phyloP scores from a whole-genome alignment of 352 stramenopile genomes.

The Phytophthora palmivora region DNA sequence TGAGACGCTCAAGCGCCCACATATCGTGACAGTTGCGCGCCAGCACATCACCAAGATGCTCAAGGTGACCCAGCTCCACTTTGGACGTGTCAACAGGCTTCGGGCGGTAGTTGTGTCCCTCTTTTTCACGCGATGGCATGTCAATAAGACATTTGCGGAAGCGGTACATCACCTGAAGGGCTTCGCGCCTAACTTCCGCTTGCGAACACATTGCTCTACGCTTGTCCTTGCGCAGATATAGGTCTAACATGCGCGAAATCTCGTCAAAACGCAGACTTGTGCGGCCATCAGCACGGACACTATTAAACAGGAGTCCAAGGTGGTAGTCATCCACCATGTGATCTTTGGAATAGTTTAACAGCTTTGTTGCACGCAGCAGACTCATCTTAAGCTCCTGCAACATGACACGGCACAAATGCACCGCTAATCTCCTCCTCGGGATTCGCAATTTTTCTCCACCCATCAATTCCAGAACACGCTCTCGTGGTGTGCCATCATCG shows the following conservation, averaged over 20 bases:
- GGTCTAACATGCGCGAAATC: slow-evolving; percentile 85
- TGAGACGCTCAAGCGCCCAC: slow-evolving; percentile 85
- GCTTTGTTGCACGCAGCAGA: slow-evolving; percentile 79
- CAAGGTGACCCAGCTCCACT: slow-evolving; percentile 76
- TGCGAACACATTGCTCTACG: slow-evolving; percentile 73
- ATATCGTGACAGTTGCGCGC: slow-evolving; percentile 89
- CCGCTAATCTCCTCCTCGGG: slow-evolving; percentile 71
- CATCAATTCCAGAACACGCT: slow-evolving; percentile 81
- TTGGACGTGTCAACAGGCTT: slow-evolving; percentile 84
- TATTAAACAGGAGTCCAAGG: slow-evolving; percentile 80
- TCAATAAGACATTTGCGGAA: slow-evolving; percentile 90
- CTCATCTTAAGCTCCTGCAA: slow-evolving; percentile 80
- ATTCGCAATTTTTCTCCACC: slow-evolving; percentile 86
- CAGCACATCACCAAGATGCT: slow-evolving; percentile 78
- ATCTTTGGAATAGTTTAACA: slow-evolving; percentile 83
- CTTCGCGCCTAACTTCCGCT: slow-evolving; percentile 75
- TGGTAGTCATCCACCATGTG: slow-evolving; percentile 88
- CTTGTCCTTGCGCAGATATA: slow-evolving; percentile 85
- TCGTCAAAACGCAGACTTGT: slow-evolving; percentile 85
- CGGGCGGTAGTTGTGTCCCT: slow-evolving; percentile 87
- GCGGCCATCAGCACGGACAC: slow-evolving; percentile 72
- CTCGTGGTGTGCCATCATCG: slow-evolving; percentile 38
- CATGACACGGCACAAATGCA: slow-evolving; percentile 74
- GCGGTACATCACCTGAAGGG: slow-evolving; percentile 88
- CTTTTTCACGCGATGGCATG: slow-evolving; percentile 89